phyloP scores from a whole-genome alignment of 2,329 filamentous ascomycete species.

The Talaromyces sp. region DNA sequence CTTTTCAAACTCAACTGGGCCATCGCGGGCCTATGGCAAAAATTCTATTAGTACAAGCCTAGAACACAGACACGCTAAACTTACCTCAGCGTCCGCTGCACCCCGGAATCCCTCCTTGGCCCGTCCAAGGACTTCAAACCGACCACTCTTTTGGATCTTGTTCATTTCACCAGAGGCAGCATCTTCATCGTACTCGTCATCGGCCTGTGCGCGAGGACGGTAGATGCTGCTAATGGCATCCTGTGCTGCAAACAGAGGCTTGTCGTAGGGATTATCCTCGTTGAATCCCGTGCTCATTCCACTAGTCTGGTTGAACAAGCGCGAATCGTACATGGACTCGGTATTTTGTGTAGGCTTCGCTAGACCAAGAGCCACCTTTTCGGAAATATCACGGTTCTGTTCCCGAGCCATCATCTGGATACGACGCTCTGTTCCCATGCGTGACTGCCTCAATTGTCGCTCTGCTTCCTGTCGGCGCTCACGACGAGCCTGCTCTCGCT shows the following conservation, averaged over 20 bases:
- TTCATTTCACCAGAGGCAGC: constrained; percentile 79
- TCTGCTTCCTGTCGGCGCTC: constrained; percentile 81
- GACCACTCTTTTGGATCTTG: constrained; percentile 77
- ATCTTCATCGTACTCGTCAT: constrained; percentile 73
- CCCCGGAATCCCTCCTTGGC: constrained; percentile 86
- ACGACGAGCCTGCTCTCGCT: constrained; percentile 71
- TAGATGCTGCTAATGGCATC: constrained; percentile 95
- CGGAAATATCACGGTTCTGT: constrained; percentile 93
- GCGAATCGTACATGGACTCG: constrained; percentile 95
- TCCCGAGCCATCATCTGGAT: constrained; percentile 92
- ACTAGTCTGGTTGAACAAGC: constrained; percentile 89
- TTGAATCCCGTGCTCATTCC: constrained; percentile 93
- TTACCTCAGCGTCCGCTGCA: constrained; percentile 70
- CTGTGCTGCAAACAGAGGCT: constrained; percentile 92
- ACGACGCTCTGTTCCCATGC: constrained; percentile 90
- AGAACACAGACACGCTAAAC: constrained; percentile 24
- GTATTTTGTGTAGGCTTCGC: constrained; percentile 90
- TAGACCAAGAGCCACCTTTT: constrained; percentile 90
- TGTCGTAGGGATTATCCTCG: constrained; percentile 96
- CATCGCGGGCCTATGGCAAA: constrained; percentile 64
- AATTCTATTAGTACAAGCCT: constrained; percentile 5
- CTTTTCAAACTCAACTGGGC: constrained; percentile 95
- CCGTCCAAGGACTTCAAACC: constrained; percentile 84
- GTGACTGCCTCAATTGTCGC: constrained; percentile 83
- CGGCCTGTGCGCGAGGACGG: constrained; percentile 67